phyloP scores from a whole-genome alignment of 306 rosid genomes.

The Dryas octopetala region DNA sequence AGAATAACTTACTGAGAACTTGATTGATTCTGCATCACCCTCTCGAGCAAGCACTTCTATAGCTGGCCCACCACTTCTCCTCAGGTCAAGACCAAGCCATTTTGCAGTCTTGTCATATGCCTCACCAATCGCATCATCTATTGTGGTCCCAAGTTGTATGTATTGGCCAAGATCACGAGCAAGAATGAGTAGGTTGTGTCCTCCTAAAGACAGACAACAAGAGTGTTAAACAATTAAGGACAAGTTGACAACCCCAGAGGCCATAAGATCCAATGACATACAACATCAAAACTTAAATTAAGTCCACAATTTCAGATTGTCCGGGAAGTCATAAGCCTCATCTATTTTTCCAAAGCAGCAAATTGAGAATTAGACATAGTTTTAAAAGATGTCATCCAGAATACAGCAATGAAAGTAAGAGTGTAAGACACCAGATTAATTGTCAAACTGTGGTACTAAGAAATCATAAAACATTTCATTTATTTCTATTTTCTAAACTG shows the following conservation, averaged over 20 bases:
- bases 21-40: conserved; percentile 76
- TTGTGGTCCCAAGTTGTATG: conserved; percentile 89
- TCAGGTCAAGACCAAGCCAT: conserved; percentile 96
- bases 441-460: not conserved
- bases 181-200: conserved; percentile 84
- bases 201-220: conserved; percentile 48
- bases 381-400: not conserved
- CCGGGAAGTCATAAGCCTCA: not conserved
- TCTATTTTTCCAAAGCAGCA: not conserved
- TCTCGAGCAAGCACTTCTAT: conserved; percentile 86
- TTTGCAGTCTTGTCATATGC: conserved; percentile 96
- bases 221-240: not conserved
- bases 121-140: conserved; percentile 97
- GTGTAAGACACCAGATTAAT: too few relatives aligned
- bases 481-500: not conserved
- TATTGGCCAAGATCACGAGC: conserved; percentile 90
- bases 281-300: conserved; percentile 2
- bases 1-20: conserved; percentile 63
- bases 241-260: not conserved
- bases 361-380: not conserved
- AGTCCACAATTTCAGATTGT: not conserved
- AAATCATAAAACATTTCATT: not conserved
- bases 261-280: not conserved
- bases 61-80: conserved; percentile 99
- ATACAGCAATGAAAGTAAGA: too few relatives aligned